Evolutionary conservation across 1,139 yeast species (phyloP).

Genomic region (Candida anutae): DNA sequence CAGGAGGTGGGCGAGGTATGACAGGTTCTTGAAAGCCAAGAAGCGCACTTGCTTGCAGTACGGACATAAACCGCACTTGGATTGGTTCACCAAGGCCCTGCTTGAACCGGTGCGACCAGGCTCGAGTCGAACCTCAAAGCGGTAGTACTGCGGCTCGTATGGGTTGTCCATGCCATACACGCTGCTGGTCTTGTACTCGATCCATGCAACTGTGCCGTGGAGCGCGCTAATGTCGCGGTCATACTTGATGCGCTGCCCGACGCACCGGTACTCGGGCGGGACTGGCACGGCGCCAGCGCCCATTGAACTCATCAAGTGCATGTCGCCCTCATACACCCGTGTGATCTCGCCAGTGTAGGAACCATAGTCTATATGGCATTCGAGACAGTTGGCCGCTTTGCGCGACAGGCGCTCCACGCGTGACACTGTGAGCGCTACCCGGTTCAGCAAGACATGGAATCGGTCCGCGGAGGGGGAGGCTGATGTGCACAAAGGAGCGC

Average conservation of each 20-base stretch:
- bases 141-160: constrained; percentile 21
- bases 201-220: constrained; percentile 7
- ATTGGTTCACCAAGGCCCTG: constrained; percentile 16
- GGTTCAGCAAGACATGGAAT: too few relatives aligned
- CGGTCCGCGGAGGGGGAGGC: too few relatives aligned
- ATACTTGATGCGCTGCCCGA: constrained; percentile 5
- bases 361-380: constrained; percentile 5
- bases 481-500: too few relatives aligned
- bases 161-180: constrained; percentile 13
- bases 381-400: constrained; percentile 5
- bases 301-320: constrained; percentile 4
- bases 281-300: neutral
- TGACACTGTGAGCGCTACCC: too few relatives aligned
- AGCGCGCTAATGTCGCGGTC: constrained; percentile 5
- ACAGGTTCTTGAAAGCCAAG: constrained; percentile 25
- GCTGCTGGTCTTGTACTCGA: constrained; percentile 14
- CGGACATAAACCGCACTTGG: constrained; percentile 26
- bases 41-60: constrained; percentile 24
- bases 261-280: constrained; percentile 2
- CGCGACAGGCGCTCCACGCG: too few relatives aligned
- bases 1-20: constrained; percentile 26
- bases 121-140: constrained; percentile 17
- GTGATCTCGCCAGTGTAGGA: constrained; percentile 6
- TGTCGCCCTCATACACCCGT: constrained; percentile 1
- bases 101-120: constrained; percentile 10